Evolutionary conservation across 2,329 filamentous ascomycete species (phyloP), one percentile per base, ranked within the genome.

Genomic region (Aureobasidium sp.): DNA sequence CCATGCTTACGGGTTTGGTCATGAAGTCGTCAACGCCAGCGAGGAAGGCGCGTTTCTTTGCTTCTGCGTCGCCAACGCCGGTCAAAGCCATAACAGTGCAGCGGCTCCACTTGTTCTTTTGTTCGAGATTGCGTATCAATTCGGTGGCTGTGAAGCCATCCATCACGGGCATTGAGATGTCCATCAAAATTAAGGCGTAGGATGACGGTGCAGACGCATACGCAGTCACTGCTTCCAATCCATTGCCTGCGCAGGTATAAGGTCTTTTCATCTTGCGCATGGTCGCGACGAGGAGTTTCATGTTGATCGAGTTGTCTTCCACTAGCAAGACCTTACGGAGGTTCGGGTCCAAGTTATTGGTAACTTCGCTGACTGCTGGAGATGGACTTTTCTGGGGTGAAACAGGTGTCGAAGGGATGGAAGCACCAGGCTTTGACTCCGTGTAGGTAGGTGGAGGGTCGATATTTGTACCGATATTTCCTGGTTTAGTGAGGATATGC

Each of bases 181-280:
- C 80, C 79, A 82, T 82, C 26, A 82, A 75, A 2, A 82, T 75
- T 46, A 81, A 74, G 43, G 77, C 75, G 53, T 76, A 77, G 0
- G 71, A 67, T 8, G 71, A 69, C 0, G 68, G 63, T 1, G 69
- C 63, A 66, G 66, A 50, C 2, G 74, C 70, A 52, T 76, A 78
- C 26, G 70, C 69, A 8, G 77, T 69, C 0, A 82, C 74, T 1
- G 80, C 81, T 64, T 81, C 74, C 1, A 76, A 71, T 3, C 80
- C 80, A 64, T 82, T 75, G 41, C 69, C 69, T 1, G 79, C 80
- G 29, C 20, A 47, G 3, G 62, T 57, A 62, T 67, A 67, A 2
- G 57, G 34, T 13, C 64, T 61, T 6, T 46, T 34, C 17, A 66
- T 56, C 41, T 68, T 68, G 20, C 65, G 63, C 65, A 68, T 66